Conservation (phyloP, 805 yeast species). For the Ogataea pini region DNA sequence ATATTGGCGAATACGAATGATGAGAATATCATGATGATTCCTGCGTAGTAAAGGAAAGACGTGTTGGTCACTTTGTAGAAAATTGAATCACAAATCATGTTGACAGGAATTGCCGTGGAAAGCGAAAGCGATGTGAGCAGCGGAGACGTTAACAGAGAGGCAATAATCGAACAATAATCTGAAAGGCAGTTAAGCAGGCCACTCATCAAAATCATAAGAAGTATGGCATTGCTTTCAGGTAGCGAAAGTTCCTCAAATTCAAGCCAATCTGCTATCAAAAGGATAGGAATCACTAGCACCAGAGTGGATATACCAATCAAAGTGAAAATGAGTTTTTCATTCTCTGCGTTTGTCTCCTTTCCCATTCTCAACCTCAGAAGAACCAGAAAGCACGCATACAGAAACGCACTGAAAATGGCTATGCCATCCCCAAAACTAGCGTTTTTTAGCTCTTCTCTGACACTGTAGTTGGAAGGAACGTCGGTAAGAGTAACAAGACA, state of each 20-base stretch:
- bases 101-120: conserved; percentile 53
- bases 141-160: conserved; percentile 55
- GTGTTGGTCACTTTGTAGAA: conserved; percentile 37
- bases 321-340: conserved; percentile 50
- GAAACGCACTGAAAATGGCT: conserved; percentile 47
- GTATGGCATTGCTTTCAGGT: conserved; percentile 40
- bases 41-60: conserved; percentile 42
- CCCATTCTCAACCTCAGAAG: conserved; percentile 48
- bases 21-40: conserved; percentile 47
- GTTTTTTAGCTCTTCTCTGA: conserved; percentile 20
- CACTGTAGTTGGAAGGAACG: conserved; percentile 1
- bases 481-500: conserved; percentile 43
- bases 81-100: conserved; percentile 47
- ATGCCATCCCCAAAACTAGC: conserved; percentile 47
- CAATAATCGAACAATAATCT: conserved; percentile 51
- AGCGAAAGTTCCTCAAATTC: conserved; percentile 44
- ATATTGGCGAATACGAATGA: conserved; percentile 50
- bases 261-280: conserved; percentile 38
- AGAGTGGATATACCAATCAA: conserved; percentile 46
- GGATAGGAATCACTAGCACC: conserved; percentile 41
- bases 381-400: conserved; percentile 47
- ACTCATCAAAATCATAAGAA: conserved; percentile 39
- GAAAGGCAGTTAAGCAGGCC: conserved; percentile 49
- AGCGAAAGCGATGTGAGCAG: conserved; percentile 51
- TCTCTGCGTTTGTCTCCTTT: conserved; percentile 42